Evolutionary conservation across 2,329 filamentous ascomycete species (phyloP), one percentile per base, ranked within the genome.

Genomic region (Fusarium longipes): DNA sequence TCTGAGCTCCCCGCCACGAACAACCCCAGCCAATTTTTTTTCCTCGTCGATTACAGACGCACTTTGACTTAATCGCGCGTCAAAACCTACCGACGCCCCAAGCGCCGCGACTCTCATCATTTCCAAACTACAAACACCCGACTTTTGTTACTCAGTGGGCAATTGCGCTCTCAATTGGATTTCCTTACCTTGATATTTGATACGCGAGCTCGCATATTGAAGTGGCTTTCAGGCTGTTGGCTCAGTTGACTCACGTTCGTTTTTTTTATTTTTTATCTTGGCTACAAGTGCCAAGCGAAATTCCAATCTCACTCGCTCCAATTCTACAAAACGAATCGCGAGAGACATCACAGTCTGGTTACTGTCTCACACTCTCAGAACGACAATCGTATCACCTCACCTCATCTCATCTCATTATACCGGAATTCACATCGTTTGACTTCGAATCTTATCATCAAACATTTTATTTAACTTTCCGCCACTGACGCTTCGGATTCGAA

Each of bases 41-140:
- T 58, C 42, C 53, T 62, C 59, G 57, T 64, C 67, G 62, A 62
- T 56, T 67, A 74, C 73, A 73, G 73, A 63, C 73, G 71, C 73
- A 72, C 56, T 70, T 57, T 30, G 45, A 57, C 35, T 74, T 75
- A 74, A 74, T 74, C 73, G 73, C 73, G 73, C 73, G 73, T 72
- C 71, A 76, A 74, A 70, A 65, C 57, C 64, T 71, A 63, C 68
- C 69, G 54, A 70, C 70, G 68, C 70, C 65, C 68, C 73, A 75
- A 75, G 73, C 73, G 73, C 73, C 69, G 70, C 60, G 65, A 68
- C 57, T 67, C 47, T 68, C 61, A 61, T 63, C 63, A 67, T 58
- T 48, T 55, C 57, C 43, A 63, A 63, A 63, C 56, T 45, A 64
- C 65, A 68, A 63, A 54, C 40, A 57, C 60, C 50, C 18, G 36